Evolutionary conservation across 208 protist species (phyloP), one percentile per base, ranked within the genome.

Genomic region (Wallacemonas sp.): DNA sequence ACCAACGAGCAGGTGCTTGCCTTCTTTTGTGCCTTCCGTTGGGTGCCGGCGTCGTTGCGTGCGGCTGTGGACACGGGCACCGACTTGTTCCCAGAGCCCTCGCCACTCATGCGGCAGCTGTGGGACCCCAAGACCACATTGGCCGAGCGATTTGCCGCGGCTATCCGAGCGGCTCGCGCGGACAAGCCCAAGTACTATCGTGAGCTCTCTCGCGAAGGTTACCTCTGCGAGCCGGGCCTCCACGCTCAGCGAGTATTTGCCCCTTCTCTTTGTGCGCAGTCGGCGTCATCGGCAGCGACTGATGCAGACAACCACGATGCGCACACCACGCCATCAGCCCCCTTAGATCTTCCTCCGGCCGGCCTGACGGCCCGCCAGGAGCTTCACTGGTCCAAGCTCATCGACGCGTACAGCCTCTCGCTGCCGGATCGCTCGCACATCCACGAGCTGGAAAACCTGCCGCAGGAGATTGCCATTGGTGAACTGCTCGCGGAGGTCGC

Each of bases 371-470:
- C 30, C 9, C 27, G 8, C 50, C 34, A 36, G 32, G 54, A 53
- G 22, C 22, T 26, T 2, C 34, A 46, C 8, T 85, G 83, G 76
- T 22, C 8, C 3, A 10, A 29, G 37, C 66, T 82, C 5, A 79
- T 89, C 65, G 83, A 85, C 50, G 55, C 8, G 9, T 83, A 89
- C 63, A 82, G 79, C 1, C 50, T 79, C 39, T 60, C 46, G 39
- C 54, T 85, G 15, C 83, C 78, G 1, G 83, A 85, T 48, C 83
- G 83, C 55, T 85, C 79, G 19, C 60, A 77, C 37, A 48, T 76
- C 1, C 79, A 89, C 57, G 83, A 85, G 61, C 59, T 89, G 45
- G 74, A 89, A 53, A 89, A 85, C 65, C 55, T 89, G 36, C 76
- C 83, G 46, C 83, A 89, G 55, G 83, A 89, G 52, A 77, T 89